phyloP scores from a whole-genome alignment of 2,329 filamentous ascomycete species.

The Laburnicola sp. region DNA sequence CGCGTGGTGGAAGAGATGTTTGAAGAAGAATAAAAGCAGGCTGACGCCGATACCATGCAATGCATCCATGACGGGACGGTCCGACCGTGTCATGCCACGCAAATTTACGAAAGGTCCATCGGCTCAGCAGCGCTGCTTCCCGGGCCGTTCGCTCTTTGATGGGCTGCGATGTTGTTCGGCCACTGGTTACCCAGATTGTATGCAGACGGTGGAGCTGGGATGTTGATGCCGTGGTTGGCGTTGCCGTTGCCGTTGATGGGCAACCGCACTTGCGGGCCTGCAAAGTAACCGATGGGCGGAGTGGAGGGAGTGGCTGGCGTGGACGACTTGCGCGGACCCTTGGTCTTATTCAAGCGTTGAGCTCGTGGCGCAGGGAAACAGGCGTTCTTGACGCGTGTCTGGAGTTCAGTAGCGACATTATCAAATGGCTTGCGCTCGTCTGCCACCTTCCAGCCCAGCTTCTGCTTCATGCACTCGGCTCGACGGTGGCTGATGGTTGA shows the following conservation, averaged over 20 bases:
- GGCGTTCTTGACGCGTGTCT: conserved; percentile 42
- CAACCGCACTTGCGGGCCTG: conserved; percentile 21
- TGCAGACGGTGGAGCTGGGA: conserved; percentile 13
- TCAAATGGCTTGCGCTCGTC: conserved; percentile 43
- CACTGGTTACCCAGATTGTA: conserved; percentile 8
- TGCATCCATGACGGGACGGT: neutral
- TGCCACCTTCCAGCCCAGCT: conserved; percentile 39
- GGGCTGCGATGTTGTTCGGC: conserved; percentile 2
- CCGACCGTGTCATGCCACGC: neutral
- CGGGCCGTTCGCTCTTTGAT: conserved; percentile 4
- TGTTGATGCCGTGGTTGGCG: neutral
- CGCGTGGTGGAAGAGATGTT: neutral
- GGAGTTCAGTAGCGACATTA: conserved; percentile 39
- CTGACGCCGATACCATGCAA: conserved; percentile 6
- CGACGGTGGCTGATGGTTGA: conserved; percentile 45
- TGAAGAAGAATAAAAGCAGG: neutral
- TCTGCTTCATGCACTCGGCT: conserved; percentile 44
- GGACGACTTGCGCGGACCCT: conserved; percentile 25
- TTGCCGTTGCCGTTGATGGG: neutral
- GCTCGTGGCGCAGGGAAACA: conserved; percentile 34
- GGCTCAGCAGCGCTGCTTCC: conserved; percentile 18
- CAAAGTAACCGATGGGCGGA: conserved; percentile 9
- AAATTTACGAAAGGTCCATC: conserved; percentile 23
- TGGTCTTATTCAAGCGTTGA: conserved; percentile 22
- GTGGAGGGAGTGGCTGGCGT: conserved; percentile 24